phyloP scores from a whole-genome alignment of 1,284 basidiomycete genomes.

The Coniferiporia weirii region DNA sequence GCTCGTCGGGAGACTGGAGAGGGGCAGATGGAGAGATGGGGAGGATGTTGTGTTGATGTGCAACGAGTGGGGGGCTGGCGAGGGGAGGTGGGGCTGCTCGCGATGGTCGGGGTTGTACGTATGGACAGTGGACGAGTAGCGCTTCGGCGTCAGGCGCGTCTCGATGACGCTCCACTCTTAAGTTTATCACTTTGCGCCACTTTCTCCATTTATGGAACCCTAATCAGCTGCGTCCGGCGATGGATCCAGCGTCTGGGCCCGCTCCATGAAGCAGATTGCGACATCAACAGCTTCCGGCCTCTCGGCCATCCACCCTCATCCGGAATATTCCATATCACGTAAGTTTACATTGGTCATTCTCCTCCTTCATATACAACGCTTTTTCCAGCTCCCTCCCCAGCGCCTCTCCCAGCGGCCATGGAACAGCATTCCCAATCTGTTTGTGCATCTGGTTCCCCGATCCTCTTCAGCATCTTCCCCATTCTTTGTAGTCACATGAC shows the following conservation, averaged over 20 bases:
- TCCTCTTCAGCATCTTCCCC: not conserved
- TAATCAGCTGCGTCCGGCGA: not conserved
- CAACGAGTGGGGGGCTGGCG: too few species aligned
- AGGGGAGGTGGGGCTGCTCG: not conserved
- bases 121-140: not conserved
- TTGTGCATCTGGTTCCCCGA: slow-evolving; percentile 62
- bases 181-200: not conserved
- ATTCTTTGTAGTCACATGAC: not conserved
- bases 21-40: not conserved
- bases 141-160: too few species aligned
- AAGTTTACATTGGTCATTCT: not conserved
- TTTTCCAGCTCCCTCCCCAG: slow-evolving; percentile 55
- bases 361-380: slow-evolving; percentile 37
- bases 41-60: not conserved
- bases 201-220: not conserved
- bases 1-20: not conserved
- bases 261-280: too few species aligned
- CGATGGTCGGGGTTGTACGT: not conserved
- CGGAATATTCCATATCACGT: not conserved
- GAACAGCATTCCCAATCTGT: slow-evolving; percentile 74
- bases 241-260: too few species aligned
- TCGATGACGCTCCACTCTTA: not conserved
- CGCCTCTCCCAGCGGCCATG: slow-evolving; percentile 55
- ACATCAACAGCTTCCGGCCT: too few species aligned
- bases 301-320: too few species aligned